phyloP scores from a whole-genome alignment of 2,329 filamentous ascomycete genomes.

The Verticillium zaregamsianum region DNA sequence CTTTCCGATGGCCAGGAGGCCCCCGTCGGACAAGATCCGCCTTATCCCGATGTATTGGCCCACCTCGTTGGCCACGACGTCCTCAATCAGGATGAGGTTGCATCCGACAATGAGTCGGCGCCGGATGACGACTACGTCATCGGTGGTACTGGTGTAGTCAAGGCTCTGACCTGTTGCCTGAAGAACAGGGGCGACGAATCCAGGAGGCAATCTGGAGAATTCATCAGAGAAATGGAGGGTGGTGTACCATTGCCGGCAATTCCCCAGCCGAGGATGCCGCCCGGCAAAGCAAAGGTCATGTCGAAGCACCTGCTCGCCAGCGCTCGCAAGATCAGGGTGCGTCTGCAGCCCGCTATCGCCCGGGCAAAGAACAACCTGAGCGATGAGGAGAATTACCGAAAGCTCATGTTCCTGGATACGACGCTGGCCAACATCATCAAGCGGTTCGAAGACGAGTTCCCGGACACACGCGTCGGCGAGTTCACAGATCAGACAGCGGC shows the following conservation, averaged over 20 bases:
- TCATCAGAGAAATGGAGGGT: slow-evolving; percentile 47
- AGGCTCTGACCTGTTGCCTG: slow-evolving; percentile 85
- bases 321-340: slow-evolving; percentile 80
- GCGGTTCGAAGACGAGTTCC: slow-evolving; percentile 94
- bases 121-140: slow-evolving; percentile 95
- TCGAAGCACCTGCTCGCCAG: slow-evolving; percentile 84
- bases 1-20: slow-evolving; percentile 32
- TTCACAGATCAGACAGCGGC: slow-evolving; percentile 12
- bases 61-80: slow-evolving; percentile 76
- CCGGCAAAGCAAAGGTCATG: slow-evolving; percentile 80
- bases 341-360: slow-evolving; percentile 78
- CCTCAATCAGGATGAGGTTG: slow-evolving; percentile 40
- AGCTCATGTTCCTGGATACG: slow-evolving; percentile 80
- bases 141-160: slow-evolving; percentile 90
- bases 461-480: slow-evolving; percentile 65
- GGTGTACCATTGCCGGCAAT: slow-evolving; percentile 38
- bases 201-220: slow-evolving; percentile 46
- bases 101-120: slow-evolving; percentile 63
- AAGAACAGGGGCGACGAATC: slow-evolving; percentile 71
- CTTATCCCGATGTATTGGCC: slow-evolving; percentile 75
- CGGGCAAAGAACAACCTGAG: slow-evolving; percentile 65
- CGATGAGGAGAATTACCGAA: slow-evolving; percentile 69
- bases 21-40: slow-evolving; percentile 22
- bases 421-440: slow-evolving; percentile 90
- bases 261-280: slow-evolving; percentile 28